phyloP scores from a whole-genome alignment of 176 grass and related monocot species.

The Avena atlantica region DNA sequence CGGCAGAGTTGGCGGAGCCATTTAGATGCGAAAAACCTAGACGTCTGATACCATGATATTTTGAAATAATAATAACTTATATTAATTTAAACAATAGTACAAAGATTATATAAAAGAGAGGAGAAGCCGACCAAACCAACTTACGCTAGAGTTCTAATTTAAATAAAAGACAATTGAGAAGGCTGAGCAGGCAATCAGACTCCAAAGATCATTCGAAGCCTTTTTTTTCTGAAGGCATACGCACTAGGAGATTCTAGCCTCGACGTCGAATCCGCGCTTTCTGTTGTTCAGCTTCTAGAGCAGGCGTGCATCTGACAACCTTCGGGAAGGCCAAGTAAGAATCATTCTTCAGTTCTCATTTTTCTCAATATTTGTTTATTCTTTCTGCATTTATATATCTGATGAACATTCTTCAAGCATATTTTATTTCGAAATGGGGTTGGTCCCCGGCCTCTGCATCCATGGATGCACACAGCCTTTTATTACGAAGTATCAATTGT shows the following conservation, averaged over 20 bases:
- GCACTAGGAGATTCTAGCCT: conserved; percentile 83
- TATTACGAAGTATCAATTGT: too few species aligned
- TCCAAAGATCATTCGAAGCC: conserved; percentile 93
- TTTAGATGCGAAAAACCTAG: too few species aligned
- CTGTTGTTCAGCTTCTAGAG: conserved; percentile 87
- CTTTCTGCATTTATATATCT: background rate
- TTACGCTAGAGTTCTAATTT: too few species aligned
- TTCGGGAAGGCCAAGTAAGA: conserved; percentile 92
- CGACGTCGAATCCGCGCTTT: conserved; percentile 57
- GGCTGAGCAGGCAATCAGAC: conserved; percentile 71
- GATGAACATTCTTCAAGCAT: background rate
- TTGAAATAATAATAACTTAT: too few species aligned
- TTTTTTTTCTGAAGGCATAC: conserved; percentile 90
- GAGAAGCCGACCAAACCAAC: too few species aligned
- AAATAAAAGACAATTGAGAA: conserved; percentile 34
- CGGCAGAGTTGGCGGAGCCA: too few species aligned
- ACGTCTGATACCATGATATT: too few species aligned
- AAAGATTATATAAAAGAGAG: too few species aligned
- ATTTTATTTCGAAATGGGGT: too few species aligned
- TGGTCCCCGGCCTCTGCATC: too few species aligned
- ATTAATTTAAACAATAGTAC: too few species aligned
- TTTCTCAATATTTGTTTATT: background rate
- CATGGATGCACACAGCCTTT: too few species aligned
- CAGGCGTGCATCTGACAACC: conserved; percentile 93
- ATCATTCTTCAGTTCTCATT: background rate